Evolutionary conservation across 2,329 filamentous ascomycete species (phyloP), one percentile per base, ranked within the genome.

Genomic region (Pseudogymnoascus sp.): DNA sequence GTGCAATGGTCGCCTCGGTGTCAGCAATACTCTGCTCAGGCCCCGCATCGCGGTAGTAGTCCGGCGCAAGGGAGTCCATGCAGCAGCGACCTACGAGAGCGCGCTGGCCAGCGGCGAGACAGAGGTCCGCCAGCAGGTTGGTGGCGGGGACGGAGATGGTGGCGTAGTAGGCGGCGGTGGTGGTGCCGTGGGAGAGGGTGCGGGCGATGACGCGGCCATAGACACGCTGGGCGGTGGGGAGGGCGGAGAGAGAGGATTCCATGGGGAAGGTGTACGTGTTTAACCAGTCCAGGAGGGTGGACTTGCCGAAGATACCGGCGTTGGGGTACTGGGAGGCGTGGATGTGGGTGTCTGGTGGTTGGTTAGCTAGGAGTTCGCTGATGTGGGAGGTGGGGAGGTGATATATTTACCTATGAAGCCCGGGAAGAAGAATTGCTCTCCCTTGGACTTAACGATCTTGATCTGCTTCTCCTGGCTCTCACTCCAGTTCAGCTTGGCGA

Each of bases 271-370:
- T 99, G 77, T 99, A 97, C 14, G 81, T 94, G 68, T 92, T 83
- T 4, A 99, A 80, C 94, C 94, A 99, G 75, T 94, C 88, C 12
- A 99, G 82, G 32, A 99, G 85, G 0, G 93, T 97, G 0, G 90
- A 88, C 66, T 92, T 94, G 69, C 94, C 94, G 71, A 97, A 97
- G 65, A 99, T 87, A 62, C 94, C 94, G 1, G 85, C 84, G 70
- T 99, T 99, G 62, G 93, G 91, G 69, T 96, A 97, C 76, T 99
- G 94, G 0, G 92, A 84, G 7, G 94, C 94, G 72, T 99, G 94
- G 62, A 96, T 89, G 73, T 99, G 94, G 0, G 94, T 96, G 74
- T 99, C 93, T 93, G 64, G 11, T 16, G 41, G 18, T n/a, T 38
- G 12, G 60, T 72, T 61, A 74, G 69, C 38, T 60, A n/a, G 16